Base-by-base conservation (phyloP, 345 rosid species). In the Euphorbia pulcherrima region DNA sequence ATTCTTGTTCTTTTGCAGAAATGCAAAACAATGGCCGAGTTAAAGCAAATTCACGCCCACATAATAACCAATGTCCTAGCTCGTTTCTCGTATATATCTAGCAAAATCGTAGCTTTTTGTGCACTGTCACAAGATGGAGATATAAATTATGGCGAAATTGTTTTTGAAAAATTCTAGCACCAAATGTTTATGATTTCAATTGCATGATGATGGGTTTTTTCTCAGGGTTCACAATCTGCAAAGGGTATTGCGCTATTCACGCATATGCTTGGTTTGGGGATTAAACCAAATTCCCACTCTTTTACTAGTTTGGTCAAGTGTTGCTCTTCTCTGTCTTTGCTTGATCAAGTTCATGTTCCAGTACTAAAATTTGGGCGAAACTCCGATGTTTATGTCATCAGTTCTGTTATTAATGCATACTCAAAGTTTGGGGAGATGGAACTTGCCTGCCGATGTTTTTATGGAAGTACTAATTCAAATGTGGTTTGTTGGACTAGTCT, bases 11-110 rank as follows among this genome's bases (percentile, higher is more conserved):
- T 75, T 30, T 65, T 75, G 14, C 63, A 67, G 24, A 30, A 59
- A 64, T 78, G 82, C 65, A 65, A 54, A 46, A 44, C 24, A 65
- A 17, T 66, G 55, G 37, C 10, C 8, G 65, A 75, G 26, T 66
- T 77, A 8, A 69, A 81, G 50, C 84, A 75, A 75, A 75, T 81
- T 55, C 84, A 72, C 27, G 74, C 78, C n/a, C 73, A 64, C 39
- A 53, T 65, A 2, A 72, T 75, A 67, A 41, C 67, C n/a, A 62
- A 33, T 29, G 76, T 69, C 54, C 60, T 66, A 51, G 55, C 55
- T 40, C 67, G 65, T 56, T 72, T 69, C 71, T 9, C 84, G 1
- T 78, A 55, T 65, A 29, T 56, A 26, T 60, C 74, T 8, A 72
- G 79, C 73, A 81, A 72, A 66, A 21, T 81, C 68, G 48, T 75